These are phyloP conservation scores for Choiromyces venosus DNA, from an alignment of 495 filamentous ascomycete species.

Conservation along the genomic window DNA sequence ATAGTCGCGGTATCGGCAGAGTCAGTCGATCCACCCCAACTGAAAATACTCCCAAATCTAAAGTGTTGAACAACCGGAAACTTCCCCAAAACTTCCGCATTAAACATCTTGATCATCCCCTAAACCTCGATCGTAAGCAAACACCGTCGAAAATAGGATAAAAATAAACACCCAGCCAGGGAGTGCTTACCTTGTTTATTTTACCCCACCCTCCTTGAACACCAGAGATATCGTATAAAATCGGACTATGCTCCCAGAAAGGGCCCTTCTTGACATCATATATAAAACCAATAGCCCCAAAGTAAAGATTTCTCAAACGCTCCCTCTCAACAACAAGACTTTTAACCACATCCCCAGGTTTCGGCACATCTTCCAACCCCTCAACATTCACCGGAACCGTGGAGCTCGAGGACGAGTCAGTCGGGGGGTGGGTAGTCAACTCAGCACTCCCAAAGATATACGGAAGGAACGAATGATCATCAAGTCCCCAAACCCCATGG, in stretches of 20 bases:
- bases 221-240: conserved; percentile 90
- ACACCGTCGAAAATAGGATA: background rate
- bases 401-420: conserved; percentile 55
- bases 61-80: conserved; percentile 98
- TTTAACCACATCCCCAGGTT: conserved; percentile 64
- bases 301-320: conserved; percentile 78
- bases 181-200: conserved; percentile 76
- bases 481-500: conserved; percentile 92
- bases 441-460: conserved; percentile 96
- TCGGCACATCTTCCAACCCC: conserved; percentile 64
- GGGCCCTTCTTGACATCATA: conserved; percentile 95
- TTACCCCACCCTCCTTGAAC: conserved; percentile 91
- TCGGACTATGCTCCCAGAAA: conserved; percentile 97
- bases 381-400: conserved; percentile 52
- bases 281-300: conserved; percentile 97
- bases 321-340: conserved; percentile 60
- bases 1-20: background rate
- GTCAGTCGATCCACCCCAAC: conserved; percentile 9
- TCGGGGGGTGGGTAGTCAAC: conserved; percentile 60
- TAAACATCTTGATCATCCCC: conserved; percentile 88
- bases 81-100: conserved; percentile 86
- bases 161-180: conserved; percentile 10
- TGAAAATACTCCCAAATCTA: conserved; percentile 63
- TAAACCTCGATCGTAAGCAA: conserved; percentile 12
- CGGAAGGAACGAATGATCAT: conserved; percentile 94